A percentile compares a stretch with the other conserved stretches of the same genome.
These are phyloP conservation scores for Biscogniauxia sp. DNA, from an alignment of 2,329 filamentous ascomycete genomes.

Conservation along the genomic window DNA sequence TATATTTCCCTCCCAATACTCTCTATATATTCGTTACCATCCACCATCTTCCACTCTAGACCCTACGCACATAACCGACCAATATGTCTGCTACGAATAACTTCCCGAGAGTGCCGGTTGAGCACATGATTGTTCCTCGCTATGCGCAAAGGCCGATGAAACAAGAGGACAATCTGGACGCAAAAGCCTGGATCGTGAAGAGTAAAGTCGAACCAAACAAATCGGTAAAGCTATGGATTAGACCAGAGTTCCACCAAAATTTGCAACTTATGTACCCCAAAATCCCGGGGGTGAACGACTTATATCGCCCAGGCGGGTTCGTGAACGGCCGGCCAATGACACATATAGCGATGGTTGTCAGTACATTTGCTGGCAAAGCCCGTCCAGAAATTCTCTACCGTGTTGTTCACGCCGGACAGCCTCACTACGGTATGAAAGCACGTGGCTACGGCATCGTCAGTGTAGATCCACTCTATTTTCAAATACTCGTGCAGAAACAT, in stretches of 20 bases:
- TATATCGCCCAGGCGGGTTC: not conserved
- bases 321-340: constrained; percentile 1
- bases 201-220: not conserved
- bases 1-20: no score
- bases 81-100: no score
- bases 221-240: not conserved
- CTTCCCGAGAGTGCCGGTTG: not conserved
- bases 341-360: not conserved
- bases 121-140: constrained; percentile 1
- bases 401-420: constrained; percentile 5
- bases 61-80: no score
- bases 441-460: not conserved
- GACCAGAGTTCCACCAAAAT: not conserved
- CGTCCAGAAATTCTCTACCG: constrained; percentile 3
- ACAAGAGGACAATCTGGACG: not conserved
- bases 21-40: no score
- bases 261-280: not conserved
- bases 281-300: not conserved
- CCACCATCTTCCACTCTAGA: no score
- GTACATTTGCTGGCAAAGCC: constrained; percentile 1
- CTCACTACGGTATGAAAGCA: not conserved
- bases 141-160: not conserved
- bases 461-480: constrained; percentile 2
- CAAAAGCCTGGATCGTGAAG: not conserved
- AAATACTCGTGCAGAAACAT: constrained; percentile 5